Evolutionary conservation across 1,284 basidiomycete genomes (phyloP).

Genomic region (Puccinia triticina): DNA sequence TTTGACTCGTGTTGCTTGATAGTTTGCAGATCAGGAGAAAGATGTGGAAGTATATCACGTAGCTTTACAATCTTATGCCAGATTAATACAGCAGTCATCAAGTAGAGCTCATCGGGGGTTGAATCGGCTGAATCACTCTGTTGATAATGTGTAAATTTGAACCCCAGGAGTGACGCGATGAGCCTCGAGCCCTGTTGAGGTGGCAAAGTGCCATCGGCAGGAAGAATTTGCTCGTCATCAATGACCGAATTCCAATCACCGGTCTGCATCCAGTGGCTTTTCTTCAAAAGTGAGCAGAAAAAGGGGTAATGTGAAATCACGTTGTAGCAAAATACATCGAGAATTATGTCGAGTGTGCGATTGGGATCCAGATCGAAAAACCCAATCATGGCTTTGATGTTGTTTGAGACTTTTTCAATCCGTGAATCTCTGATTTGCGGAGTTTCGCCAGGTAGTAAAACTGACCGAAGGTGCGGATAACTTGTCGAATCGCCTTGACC

Average conservation of each 20-base stretch:
- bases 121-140: conserved; percentile 65
- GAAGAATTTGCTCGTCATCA: conserved; percentile 14
- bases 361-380: conserved; percentile 96
- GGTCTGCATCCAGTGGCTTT: conserved; percentile 74
- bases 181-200: conserved; percentile 65
- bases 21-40: conserved; percentile 61
- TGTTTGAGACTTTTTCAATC: conserved; percentile 77
- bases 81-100: conserved; percentile 83
- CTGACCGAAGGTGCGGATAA: conserved; percentile 54
- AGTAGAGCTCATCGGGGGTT: conserved; percentile 74
- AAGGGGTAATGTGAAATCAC: conserved; percentile 83
- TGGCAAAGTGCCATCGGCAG: conserved; percentile 29
- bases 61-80: conserved; percentile 81
- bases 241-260: conserved; percentile 36
- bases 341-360: conserved; percentile 86
- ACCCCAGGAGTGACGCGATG: conserved; percentile 87
- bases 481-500: conserved; percentile 10
- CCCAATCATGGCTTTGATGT: conserved; percentile 80
- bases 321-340: conserved; percentile 85
- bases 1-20: conserved; percentile 54
- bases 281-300: conserved; percentile 81
- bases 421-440: conserved; percentile 67
- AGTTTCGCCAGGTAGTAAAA: conserved; percentile 59
- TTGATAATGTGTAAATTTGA: conserved; percentile 90
- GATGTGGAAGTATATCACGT: conserved; percentile 83